These are phyloP conservation scores for Pleurotus platypus DNA, from an alignment of 768 basidiomycete species.

Conservation along the genomic window DNA sequence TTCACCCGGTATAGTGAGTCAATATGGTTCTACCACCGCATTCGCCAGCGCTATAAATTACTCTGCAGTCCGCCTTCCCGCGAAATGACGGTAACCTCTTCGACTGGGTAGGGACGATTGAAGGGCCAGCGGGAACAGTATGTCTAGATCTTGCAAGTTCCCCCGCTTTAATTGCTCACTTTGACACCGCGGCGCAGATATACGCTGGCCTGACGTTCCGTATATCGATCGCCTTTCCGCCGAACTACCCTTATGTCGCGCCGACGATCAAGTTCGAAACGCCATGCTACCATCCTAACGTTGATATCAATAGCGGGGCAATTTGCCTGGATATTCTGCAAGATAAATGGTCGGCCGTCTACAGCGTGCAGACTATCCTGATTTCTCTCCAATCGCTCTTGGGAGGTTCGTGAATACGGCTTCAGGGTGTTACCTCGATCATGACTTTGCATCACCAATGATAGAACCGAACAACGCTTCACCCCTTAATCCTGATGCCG, in stretches of 20 bases:
- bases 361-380: slow-evolving; percentile 87
- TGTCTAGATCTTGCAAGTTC: slow-evolving; percentile 17
- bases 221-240: slow-evolving; percentile 80
- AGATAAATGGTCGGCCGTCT: slow-evolving; percentile 94
- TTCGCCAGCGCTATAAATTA: background rate
- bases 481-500: slow-evolving; percentile 85
- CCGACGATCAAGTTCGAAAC: slow-evolving; percentile 86
- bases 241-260: slow-evolving; percentile 85
- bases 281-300: slow-evolving; percentile 90
- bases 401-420: slow-evolving; percentile 60
- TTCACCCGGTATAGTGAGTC: slow-evolving; percentile 80
- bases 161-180: slow-evolving; percentile 4
- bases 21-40: background rate
- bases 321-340: slow-evolving; percentile 86
- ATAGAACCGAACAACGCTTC: slow-evolving; percentile 92
- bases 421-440: background rate
- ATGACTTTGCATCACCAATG: slow-evolving; percentile 8
- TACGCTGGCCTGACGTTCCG: slow-evolving; percentile 80
- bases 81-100: slow-evolving; percentile 84
- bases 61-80: slow-evolving; percentile 78
- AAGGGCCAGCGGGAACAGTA: slow-evolving; percentile 76
- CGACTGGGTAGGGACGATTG: slow-evolving; percentile 88
- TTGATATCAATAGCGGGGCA: slow-evolving; percentile 71
- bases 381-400: slow-evolving; percentile 84
- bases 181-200: slow-evolving; percentile 37